Evolutionary conservation across 192 early-diverging fungal species (phyloP).

Genomic region (Gryganskiella cystojenkinii): DNA sequence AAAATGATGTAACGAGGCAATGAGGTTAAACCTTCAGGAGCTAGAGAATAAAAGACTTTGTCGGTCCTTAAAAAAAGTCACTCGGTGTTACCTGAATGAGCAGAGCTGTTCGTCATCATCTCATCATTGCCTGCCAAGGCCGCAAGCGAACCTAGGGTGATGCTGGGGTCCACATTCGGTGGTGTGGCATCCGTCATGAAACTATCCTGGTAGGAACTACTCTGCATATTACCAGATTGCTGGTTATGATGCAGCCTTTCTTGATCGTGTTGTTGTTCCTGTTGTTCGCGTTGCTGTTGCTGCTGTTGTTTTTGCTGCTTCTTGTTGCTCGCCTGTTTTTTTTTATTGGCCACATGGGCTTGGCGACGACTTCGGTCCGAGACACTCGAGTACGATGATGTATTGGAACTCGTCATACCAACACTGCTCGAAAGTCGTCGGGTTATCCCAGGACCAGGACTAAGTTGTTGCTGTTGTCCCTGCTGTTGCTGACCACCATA

Average conservation of each 20-base stretch:
- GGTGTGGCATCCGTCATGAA: slow-evolving; percentile 26
- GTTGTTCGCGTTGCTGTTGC: slow-evolving; percentile 1
- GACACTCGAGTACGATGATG: slow-evolving; percentile 1
- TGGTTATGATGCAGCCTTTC: slow-evolving; percentile 10
- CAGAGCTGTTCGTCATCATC: slow-evolving; percentile 22
- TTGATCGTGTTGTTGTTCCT: slow-evolving; percentile 5
- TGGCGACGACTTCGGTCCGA: slow-evolving; percentile 24
- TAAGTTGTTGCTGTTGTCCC: slow-evolving; percentile 1
- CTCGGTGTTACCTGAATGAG: slow-evolving; percentile 44
- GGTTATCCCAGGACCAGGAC: neutral
- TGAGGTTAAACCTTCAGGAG: neutral
- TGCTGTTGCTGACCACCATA: neutral
- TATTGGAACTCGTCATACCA: slow-evolving; percentile 11
- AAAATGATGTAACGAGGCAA: neutral
- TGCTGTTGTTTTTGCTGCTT: slow-evolving; percentile 1
- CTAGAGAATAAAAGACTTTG: no score
- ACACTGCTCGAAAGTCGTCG: neutral
- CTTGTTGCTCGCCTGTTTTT: slow-evolving; percentile 14
- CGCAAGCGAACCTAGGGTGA: slow-evolving; percentile 10
- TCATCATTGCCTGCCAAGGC: slow-evolving; percentile 5
- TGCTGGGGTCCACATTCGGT: slow-evolving; percentile 1
- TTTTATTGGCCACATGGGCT: slow-evolving; percentile 1
- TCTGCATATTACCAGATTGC: neutral
- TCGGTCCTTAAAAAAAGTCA: no score
- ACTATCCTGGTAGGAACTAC: slow-evolving; percentile 8